These are phyloP conservation scores for Myxozyma vanderwaltii DNA, from an alignment of 805 yeast species.

Conservation along the genomic window DNA sequence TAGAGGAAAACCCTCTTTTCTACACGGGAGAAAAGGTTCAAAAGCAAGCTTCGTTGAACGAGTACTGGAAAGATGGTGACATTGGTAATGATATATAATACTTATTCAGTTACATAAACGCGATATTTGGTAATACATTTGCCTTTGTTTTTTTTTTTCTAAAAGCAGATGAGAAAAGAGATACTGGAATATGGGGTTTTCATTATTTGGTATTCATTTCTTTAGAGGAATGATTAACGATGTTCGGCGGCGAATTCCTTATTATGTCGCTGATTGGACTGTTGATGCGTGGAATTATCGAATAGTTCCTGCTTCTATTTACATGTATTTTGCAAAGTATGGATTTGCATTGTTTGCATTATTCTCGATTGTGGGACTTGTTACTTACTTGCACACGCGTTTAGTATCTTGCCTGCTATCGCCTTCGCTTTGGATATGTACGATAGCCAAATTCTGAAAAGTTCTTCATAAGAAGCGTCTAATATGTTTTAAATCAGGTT, in stretches of 20 bases:
- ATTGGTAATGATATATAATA: too few relatives aligned
- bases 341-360: background rate
- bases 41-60: too few relatives aligned
- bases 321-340: slow-evolving; percentile 80
- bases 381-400: background rate
- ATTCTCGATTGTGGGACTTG: background rate
- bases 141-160: too few relatives aligned
- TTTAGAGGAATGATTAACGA: slow-evolving; percentile 57
- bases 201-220: slow-evolving; percentile 16
- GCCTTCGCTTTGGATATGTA: slow-evolving; percentile 26
- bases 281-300: slow-evolving; percentile 80
- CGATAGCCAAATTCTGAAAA: background rate
- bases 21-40: too few relatives aligned
- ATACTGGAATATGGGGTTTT: background rate
- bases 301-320: slow-evolving; percentile 80
- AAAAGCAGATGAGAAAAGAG: background rate
- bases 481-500: slow-evolving; percentile 56
- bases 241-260: slow-evolving; percentile 58
- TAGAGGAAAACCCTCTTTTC: too few relatives aligned
- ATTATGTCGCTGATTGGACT: slow-evolving; percentile 72
- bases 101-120: too few relatives aligned
- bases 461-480: background rate
- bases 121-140: too few relatives aligned
- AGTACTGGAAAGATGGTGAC: too few relatives aligned
- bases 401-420: slow-evolving; percentile 18